Base-by-base conservation (phyloP, 2,329 filamentous ascomycete genomes). In the Domatiomyces catenatus region DNA sequence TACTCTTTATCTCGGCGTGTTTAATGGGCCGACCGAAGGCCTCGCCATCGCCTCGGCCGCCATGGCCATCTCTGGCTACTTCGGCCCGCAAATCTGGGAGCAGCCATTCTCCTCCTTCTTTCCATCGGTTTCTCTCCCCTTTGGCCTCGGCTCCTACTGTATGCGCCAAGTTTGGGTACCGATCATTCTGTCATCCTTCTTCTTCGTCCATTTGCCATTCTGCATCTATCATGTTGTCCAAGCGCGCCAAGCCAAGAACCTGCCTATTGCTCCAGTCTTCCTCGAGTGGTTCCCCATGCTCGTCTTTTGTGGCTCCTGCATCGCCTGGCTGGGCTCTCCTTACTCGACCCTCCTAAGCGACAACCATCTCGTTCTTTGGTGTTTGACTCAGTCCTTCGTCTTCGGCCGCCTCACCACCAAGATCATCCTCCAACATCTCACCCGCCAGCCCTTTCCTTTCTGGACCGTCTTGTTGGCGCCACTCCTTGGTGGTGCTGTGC, bases 351-450 rank as follows among this genome's bases (percentile, higher is more conserved):
- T 98, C 39, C 76, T 93, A 63, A 69, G 71, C 36, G 81, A 94
- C 53, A 95, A 96, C 69, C 85, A 92, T 62, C 77, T 98, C 1
- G 81, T 93, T 8, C 77, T 96, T 46, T 94, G 94, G 67, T 95
- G 89, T 71, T 69, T 94, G 53, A 94, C 86, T 53, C 84, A 96
- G 75, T 85, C 86, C n/a, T 89, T 96, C 61, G 92, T 95, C 52
- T 96, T 98, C 66, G 92, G 92, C 36, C 84, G 92, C 59, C 88
- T 98, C 83, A 96, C 92, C 0, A 98, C 92, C 42, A 98, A 96
- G 73, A 96, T 96, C 68, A 98, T 98, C 63, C 80, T 98, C 17
- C 90, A 92, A 2, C 92, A 98, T 67, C 74, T 98, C 48, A 92
- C 92, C 1, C 80, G 80, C 56, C 92, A 96, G 66, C 86, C 90